phyloP scores from a whole-genome alignment of 2,329 filamentous ascomycete species.

The Fonsecaea monophora region DNA sequence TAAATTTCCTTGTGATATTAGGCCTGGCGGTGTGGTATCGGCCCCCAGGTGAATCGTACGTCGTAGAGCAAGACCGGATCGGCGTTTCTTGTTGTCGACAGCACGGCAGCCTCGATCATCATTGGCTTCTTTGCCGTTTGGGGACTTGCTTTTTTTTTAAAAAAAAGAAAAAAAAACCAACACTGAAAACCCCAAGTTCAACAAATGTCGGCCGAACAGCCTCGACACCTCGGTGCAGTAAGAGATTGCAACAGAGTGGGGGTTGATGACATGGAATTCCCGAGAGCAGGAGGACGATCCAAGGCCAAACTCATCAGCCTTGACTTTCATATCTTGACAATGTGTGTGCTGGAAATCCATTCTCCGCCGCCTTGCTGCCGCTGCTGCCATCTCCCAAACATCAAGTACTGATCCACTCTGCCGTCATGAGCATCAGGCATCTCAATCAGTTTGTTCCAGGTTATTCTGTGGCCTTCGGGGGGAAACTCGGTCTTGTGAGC shows the following conservation, averaged over 20 bases:
- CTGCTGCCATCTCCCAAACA: constrained; percentile 20
- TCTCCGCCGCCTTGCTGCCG: not conserved
- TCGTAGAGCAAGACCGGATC: too few relatives aligned
- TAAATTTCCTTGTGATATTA: too few relatives aligned
- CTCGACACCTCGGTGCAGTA: not conserved
- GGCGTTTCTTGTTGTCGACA: too few relatives aligned
- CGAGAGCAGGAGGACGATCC: not conserved
- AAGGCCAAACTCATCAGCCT: not conserved
- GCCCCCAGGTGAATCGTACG: too few relatives aligned
- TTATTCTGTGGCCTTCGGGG: constrained; percentile 18
- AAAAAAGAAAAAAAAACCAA: too few relatives aligned
- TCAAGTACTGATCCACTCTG: constrained; percentile 6
- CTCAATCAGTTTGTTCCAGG: constrained; percentile 9
- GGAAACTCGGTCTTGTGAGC: not conserved
- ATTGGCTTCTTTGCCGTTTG: too few relatives aligned
- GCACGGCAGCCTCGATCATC: too few relatives aligned
- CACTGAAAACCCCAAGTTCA: not conserved
- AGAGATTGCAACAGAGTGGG: not conserved
- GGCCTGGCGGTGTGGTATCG: too few relatives aligned
- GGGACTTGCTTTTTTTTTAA: too few relatives aligned
- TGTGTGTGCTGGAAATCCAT: not conserved
- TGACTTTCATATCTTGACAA: not conserved
- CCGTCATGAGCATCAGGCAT: not conserved
- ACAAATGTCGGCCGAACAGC: not conserved
- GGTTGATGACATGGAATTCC: not conserved